These are phyloP conservation scores for Leonotis leonurus DNA, from an alignment of 257 asterid genomes.

Conservation along the genomic window DNA sequence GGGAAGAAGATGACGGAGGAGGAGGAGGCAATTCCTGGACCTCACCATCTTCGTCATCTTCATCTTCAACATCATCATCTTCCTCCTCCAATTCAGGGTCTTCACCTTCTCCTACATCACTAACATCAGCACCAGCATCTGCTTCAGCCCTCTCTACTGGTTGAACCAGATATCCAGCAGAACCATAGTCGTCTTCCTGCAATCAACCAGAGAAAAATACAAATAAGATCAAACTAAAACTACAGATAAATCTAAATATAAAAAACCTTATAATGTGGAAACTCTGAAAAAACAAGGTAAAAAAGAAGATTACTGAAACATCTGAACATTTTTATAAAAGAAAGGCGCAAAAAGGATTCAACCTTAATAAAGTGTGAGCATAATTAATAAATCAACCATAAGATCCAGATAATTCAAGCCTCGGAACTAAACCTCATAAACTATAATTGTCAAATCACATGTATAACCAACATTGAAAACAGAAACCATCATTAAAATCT, in stretches of 20 bases:
- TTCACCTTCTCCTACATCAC: conserved; percentile 43
- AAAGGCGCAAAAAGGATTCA: background rate
- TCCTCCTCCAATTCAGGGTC: conserved; percentile 38
- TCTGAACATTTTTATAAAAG: too few species aligned
- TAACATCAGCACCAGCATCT: conserved; percentile 34
- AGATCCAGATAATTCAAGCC: background rate
- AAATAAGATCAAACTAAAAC: background rate
- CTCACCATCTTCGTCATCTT: conserved; percentile 63
- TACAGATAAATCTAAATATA: background rate
- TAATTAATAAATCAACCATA: background rate
- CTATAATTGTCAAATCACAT: background rate
- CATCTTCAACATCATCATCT: conserved; percentile 30
- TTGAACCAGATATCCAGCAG: conserved; percentile 62
- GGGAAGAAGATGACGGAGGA: conserved; percentile 39
- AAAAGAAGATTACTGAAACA: background rate
- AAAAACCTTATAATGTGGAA: background rate
- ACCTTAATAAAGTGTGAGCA: background rate
- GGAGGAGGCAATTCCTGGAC: conserved; percentile 71
- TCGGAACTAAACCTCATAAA: background rate
- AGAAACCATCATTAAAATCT: background rate
- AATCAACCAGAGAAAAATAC: background rate
- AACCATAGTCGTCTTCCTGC: conserved; percentile 77
- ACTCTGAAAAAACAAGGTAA: background rate
- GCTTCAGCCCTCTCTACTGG: conserved; percentile 55
- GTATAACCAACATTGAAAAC: background rate